Conservation (phyloP, 495 filamentous ascomycete genomes). For the Aspergillus leporis region DNA sequence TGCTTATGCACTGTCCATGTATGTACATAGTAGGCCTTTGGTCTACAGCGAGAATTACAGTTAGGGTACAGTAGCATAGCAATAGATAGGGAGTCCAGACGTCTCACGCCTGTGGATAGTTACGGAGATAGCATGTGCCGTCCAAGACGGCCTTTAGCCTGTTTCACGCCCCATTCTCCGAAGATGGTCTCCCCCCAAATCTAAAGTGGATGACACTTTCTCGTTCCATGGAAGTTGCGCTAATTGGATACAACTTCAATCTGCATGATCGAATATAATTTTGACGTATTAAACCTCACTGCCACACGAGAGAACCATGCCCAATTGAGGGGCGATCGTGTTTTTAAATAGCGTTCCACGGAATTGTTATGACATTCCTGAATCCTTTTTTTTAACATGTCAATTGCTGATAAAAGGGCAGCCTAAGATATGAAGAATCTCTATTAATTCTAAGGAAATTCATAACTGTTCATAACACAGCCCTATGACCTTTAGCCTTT, state of each 20-base stretch:
- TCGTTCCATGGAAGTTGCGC: conserved; percentile 9
- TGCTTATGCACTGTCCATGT: conserved; percentile 14
- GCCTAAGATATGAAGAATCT: no score
- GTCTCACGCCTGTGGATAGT: conserved; percentile 12
- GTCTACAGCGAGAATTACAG: no score
- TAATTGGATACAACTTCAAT: not conserved
- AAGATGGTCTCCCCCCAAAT: conserved; percentile 8
- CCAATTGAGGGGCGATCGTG: not conserved
- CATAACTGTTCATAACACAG: not conserved
- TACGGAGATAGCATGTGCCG: conserved; percentile 25
- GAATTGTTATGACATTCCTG: not conserved
- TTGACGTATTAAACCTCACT: not conserved
- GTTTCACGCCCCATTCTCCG: conserved; percentile 23
- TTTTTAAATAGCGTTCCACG: not conserved
- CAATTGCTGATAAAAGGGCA: not conserved
- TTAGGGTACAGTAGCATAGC: no score
- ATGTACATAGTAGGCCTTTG: not conserved
- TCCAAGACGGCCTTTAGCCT: conserved; percentile 20
- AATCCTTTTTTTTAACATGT: not conserved
- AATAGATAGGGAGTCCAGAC: not conserved
- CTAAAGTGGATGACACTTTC: conserved; percentile 15
- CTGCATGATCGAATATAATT: not conserved
- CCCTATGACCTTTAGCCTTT: not conserved
- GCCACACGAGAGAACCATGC: not conserved
- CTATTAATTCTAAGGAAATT: not conserved